Percentiles rank a stretch among this genome's conserved stretches.
These are phyloP conservation scores for Microbotryum lychnidis-dioicae DNA, from an alignment of 1,284 basidiomycete genomes.

Conservation along the genomic window DNA sequence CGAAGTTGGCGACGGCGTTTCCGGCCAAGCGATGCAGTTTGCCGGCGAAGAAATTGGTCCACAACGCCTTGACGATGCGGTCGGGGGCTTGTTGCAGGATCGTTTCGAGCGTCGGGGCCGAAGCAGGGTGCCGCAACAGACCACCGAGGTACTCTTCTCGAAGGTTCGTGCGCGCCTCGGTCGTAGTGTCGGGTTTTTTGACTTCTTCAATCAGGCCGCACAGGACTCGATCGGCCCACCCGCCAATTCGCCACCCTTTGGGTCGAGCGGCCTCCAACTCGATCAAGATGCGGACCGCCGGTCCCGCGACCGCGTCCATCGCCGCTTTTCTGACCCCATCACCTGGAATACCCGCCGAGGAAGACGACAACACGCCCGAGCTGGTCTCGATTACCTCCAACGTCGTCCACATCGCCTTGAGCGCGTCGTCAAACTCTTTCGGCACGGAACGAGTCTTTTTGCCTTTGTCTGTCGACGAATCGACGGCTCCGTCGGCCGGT, in stretches of 20 bases:
- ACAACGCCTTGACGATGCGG: constrained; percentile 58
- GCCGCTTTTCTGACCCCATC: constrained; percentile 77
- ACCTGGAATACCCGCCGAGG: constrained; percentile 34
- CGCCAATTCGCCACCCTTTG: constrained; percentile 62
- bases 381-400: constrained; percentile 39
- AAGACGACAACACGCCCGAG: neutral
- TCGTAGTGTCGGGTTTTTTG: neutral
- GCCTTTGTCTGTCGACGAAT: constrained; percentile 34
- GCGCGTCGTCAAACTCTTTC: constrained; percentile 48
- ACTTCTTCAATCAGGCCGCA: constrained; percentile 65
- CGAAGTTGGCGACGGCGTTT: constrained; percentile 88
- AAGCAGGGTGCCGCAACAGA: constrained; percentile 70
- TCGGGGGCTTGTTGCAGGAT: constrained; percentile 57
- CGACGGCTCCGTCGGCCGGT: neutral
- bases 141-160: constrained; percentile 67
- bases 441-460: constrained; percentile 45
- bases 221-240: constrained; percentile 71
- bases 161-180: constrained; percentile 1
- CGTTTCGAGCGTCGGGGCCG: constrained; percentile 77
- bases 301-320: constrained; percentile 69
- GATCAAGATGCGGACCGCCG: constrained; percentile 59
- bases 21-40: constrained; percentile 60
- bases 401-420: constrained; percentile 50
- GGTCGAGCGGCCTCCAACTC: constrained; percentile 50
- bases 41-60: constrained; percentile 64